Evolutionary conservation across 2,329 filamentous ascomycete species (phyloP).

Genomic region (Hypoxylon sp.): DNA sequence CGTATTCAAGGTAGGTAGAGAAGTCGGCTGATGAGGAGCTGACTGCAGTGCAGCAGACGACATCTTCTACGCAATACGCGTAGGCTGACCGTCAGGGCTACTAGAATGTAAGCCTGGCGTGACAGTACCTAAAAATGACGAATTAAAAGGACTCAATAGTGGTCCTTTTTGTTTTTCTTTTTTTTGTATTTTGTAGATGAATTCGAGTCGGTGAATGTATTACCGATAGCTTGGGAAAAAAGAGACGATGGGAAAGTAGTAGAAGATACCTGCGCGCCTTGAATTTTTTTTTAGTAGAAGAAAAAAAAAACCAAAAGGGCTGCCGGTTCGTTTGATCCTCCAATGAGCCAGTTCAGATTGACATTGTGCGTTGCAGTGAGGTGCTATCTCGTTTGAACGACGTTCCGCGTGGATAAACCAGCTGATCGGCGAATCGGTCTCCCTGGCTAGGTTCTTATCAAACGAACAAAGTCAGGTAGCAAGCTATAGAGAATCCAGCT

Average conservation of each 20-base stretch:
- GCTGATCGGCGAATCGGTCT: conserved; percentile 44
- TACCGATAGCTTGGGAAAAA: conserved; percentile 13
- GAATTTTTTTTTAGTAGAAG: conserved; percentile 23
- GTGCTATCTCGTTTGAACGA: conserved; percentile 43
- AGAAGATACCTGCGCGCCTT: conserved; percentile 33
- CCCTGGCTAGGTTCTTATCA: conserved; percentile 38
- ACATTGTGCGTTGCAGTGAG: conserved; percentile 44
- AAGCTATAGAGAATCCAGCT: conserved; percentile 2
- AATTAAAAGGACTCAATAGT: conserved; percentile 11
- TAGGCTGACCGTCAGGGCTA: conserved; percentile 35
- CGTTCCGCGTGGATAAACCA: conserved; percentile 44
- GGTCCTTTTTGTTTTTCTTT: conserved; percentile 11
- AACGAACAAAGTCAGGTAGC: conserved; percentile 34
- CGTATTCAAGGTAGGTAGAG: conserved; percentile 62
- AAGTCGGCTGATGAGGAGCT: conserved; percentile 68
- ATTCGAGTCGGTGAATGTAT: conserved; percentile 31
- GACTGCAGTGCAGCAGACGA: conserved; percentile 76
- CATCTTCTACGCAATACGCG: conserved; percentile 64
- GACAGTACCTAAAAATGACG: conserved; percentile 26
- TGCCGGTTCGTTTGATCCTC: conserved; percentile 47
- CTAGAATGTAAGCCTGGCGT: conserved; percentile 13
- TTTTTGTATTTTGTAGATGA: conserved; percentile 17
- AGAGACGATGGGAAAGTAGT: conserved; percentile 23
- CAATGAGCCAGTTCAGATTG: conserved; percentile 46
- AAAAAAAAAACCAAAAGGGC: conserved; percentile 36